phyloP scores from a whole-genome alignment of 2,329 filamentous ascomycete genomes.

The Ascochyta viciae-villosae region DNA sequence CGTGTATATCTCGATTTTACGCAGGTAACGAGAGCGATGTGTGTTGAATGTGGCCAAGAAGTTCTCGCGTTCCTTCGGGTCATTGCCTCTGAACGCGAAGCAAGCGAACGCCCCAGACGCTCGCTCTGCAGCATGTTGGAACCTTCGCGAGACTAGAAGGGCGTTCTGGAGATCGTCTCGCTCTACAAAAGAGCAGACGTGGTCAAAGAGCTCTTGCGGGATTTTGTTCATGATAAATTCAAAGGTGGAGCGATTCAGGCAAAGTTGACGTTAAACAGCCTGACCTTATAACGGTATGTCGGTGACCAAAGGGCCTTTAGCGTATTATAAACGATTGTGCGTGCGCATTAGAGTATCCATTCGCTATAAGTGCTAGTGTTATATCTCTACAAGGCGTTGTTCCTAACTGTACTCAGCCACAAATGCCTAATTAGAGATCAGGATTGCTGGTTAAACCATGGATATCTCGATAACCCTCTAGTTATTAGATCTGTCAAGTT shows the following conservation, averaged over 20 bases:
- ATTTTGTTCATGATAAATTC: slow-evolving; percentile 4
- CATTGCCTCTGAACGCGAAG: background rate
- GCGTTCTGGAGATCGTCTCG: slow-evolving; percentile 2
- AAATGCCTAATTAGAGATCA: too few relatives aligned
- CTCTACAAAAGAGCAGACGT: background rate
- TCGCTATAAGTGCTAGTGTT: too few relatives aligned
- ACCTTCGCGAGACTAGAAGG: slow-evolving; percentile 3
- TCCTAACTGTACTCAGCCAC: too few relatives aligned
- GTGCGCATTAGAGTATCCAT: too few relatives aligned
- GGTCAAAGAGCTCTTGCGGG: slow-evolving; percentile 13
- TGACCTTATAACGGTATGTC: background rate
- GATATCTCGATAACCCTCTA: too few relatives aligned
- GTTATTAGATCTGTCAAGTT: too few relatives aligned
- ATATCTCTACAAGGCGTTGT: too few relatives aligned
- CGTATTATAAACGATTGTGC: background rate
- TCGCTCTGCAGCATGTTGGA: slow-evolving; percentile 9
- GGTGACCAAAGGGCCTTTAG: background rate
- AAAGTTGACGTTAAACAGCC: background rate
- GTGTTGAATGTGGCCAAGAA: background rate
- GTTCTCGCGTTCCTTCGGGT: background rate
- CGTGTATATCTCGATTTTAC: slow-evolving; percentile 9
- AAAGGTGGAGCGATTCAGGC: background rate
- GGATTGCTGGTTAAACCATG: too few relatives aligned
- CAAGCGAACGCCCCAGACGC: slow-evolving; percentile 2
- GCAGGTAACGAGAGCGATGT: background rate